These are phyloP conservation scores for Neurospora sp. DNA, from an alignment of 495 filamentous ascomycete genomes.

Conservation along the genomic window DNA sequence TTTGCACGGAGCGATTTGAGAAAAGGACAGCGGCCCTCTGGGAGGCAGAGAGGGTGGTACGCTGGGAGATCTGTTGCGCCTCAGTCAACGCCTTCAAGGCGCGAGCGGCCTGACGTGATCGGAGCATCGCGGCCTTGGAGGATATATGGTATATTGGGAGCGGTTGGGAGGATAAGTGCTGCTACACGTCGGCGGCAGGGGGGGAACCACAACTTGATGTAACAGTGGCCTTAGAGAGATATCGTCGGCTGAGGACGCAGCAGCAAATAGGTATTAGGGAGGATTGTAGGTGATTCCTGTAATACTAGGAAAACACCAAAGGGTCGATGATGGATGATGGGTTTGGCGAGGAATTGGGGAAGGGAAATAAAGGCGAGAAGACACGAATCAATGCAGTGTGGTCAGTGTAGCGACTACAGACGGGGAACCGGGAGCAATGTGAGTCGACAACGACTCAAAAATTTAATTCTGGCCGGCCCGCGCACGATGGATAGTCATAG, in stretches of 20 bases:
- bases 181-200: not conserved
- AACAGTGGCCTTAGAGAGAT: not conserved
- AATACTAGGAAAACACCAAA: not conserved
- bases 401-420: not conserved
- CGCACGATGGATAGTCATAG: not conserved
- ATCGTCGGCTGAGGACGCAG: not conserved
- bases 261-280: not conserved
- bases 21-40: constrained; percentile 16
- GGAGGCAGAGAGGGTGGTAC: constrained; percentile 14
- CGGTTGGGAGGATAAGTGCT: not conserved
- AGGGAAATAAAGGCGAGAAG: not conserved
- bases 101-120: constrained; percentile 28
- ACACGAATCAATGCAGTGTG: not conserved
- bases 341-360: not conserved
- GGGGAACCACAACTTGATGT: not conserved
- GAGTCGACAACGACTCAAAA: not conserved
- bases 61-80: constrained; percentile 21
- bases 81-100: constrained; percentile 35
- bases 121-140: constrained; percentile 27
- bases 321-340: not conserved
- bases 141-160: not conserved
- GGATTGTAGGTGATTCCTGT: not conserved
- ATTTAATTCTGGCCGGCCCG: not conserved
- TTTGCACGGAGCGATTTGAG: constrained; percentile 14
- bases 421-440: not conserved